Conservation (phyloP, 441 rosid species). For the Corymbia calophylla region DNA sequence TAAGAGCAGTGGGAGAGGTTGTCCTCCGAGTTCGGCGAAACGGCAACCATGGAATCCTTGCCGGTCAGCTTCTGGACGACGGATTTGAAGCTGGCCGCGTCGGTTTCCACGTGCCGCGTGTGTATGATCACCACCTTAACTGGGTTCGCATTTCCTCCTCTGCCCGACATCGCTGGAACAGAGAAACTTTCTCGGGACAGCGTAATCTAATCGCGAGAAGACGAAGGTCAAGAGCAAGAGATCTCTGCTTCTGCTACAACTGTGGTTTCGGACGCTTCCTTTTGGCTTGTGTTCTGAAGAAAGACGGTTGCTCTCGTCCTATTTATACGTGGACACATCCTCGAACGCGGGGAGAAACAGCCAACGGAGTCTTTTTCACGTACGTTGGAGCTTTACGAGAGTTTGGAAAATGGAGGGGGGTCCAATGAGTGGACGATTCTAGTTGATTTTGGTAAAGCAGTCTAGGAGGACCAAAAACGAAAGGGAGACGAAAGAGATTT, state of each 20-base stretch:
- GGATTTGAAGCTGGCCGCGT: slow-evolving; percentile 29
- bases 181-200: background rate
- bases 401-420: background rate
- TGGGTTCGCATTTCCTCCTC: background rate
- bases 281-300: background rate
- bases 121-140: slow-evolving; percentile 30
- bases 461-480: background rate
- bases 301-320: background rate
- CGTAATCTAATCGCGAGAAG: background rate
- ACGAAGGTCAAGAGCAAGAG: background rate
- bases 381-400: background rate
- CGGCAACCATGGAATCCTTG: slow-evolving; percentile 18
- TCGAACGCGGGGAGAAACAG: background rate
- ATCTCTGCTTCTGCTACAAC: background rate
- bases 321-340: background rate
- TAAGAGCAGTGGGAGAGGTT: background rate
- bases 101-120: slow-evolving; percentile 37
- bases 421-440: too few relatives aligned
- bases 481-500: background rate
- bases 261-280: background rate
- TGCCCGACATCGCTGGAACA: background rate
- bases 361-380: background rate
- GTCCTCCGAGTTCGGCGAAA: background rate
- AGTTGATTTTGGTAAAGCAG: background rate
- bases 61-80: slow-evolving; percentile 41